These are phyloP conservation scores for Ogataea corticis DNA, from an alignment of 805 yeast genomes.

Conservation along the genomic window DNA sequence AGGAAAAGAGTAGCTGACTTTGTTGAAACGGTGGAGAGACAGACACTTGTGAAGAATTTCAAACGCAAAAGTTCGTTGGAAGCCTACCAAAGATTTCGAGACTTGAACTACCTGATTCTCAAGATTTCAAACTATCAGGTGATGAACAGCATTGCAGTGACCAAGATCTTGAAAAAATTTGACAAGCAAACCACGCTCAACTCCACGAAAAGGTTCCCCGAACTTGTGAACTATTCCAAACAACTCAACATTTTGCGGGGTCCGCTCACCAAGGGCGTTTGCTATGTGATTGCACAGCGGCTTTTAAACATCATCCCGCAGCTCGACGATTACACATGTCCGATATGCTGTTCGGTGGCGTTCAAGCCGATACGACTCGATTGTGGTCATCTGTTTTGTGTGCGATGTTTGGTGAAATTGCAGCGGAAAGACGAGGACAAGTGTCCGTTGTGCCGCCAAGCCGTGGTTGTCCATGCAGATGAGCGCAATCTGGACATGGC, in stretches of 20 bases:
- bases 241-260: conserved; percentile 24
- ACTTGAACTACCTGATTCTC: conserved; percentile 54
- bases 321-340: conserved; percentile 73
- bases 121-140: conserved; percentile 60
- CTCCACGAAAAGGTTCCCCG: conserved; percentile 47
- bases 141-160: conserved; percentile 61
- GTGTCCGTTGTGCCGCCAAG: conserved; percentile 68
- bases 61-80: conserved; percentile 44
- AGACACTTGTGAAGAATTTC: conserved; percentile 41
- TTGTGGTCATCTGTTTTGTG: conserved; percentile 72
- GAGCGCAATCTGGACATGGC: conserved; percentile 58
- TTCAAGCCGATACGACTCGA: conserved; percentile 66
- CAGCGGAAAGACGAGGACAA: conserved; percentile 57
- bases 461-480: conserved; percentile 58
- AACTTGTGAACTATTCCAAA: conserved; percentile 20
- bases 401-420: conserved; percentile 67
- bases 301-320: conserved; percentile 65
- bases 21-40: conserved; percentile 39
- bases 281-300: conserved; percentile 54
- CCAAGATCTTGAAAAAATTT: conserved; percentile 71
- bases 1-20: conserved; percentile 45
- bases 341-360: conserved; percentile 69
- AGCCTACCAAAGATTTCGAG: conserved; percentile 52
- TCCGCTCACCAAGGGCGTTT: conserved; percentile 54
- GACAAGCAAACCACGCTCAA: conserved; percentile 68